phyloP scores from a whole-genome alignment of 495 filamentous ascomycete species.

The Copromyces sp. region DNA sequence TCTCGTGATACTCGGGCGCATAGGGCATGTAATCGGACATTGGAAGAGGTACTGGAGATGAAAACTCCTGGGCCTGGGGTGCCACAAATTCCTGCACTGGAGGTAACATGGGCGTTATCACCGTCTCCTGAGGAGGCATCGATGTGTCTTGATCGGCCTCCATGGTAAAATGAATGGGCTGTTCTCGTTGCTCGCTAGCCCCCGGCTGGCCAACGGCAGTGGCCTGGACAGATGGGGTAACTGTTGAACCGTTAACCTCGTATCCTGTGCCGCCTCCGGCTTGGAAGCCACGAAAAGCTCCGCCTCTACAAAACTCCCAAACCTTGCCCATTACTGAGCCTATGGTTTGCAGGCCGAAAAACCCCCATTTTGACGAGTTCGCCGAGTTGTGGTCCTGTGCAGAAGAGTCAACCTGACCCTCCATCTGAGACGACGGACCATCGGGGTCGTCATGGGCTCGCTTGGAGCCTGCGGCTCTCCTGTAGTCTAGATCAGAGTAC shows the following conservation, averaged over 20 bases:
- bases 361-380: constrained; percentile 31
- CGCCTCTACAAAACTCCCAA: constrained; percentile 68
- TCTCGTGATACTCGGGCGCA: constrained; percentile 18
- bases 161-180: not conserved
- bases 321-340: constrained; percentile 63
- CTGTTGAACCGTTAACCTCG: constrained; percentile 21
- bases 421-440: constrained; percentile 7
- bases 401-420: not conserved
- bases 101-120: not conserved
- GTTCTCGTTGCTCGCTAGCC: not conserved
- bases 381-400: not conserved
- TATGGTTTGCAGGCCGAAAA: constrained; percentile 32
- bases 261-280: constrained; percentile 73
- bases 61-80: not conserved
- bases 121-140: not conserved
- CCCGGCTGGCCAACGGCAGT: not conserved
- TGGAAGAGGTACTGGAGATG: not conserved
- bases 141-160: not conserved
- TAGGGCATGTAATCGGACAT: constrained; percentile 9
- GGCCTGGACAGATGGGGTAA: constrained; percentile 12
- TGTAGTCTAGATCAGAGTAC: constrained; percentile 46
- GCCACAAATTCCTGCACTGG: not conserved
- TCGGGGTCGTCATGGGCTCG: constrained; percentile 18
- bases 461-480: constrained; percentile 35
- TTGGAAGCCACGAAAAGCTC: constrained; percentile 72